Percentiles rank a stretch among this genome's conserved stretches.
Conservation (phyloP, 208 protist species). For the Leishmania mexicana region DNA sequence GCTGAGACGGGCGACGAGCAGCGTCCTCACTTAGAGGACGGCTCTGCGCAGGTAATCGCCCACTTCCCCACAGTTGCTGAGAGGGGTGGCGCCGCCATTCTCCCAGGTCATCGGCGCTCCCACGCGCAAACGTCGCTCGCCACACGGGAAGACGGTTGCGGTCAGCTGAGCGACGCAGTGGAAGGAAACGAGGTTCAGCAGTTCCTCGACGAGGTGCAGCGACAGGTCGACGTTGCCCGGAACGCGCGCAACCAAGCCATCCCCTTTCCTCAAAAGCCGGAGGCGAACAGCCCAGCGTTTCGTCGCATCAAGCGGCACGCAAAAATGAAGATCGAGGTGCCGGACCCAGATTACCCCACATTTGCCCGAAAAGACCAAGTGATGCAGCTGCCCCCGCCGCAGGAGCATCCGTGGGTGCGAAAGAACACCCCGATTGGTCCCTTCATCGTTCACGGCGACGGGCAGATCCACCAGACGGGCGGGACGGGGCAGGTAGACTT, state of each 20-base stretch:
- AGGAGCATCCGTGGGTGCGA: slow-evolving; percentile 75
- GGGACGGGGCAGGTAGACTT: slow-evolving; percentile 89
- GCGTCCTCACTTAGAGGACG: background rate
- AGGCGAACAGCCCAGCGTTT: slow-evolving; percentile 61
- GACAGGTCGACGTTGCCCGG: slow-evolving; percentile 43
- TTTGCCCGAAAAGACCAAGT: slow-evolving; percentile 63
- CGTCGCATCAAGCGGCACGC: slow-evolving; percentile 69
- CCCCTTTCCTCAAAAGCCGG: slow-evolving; percentile 65
- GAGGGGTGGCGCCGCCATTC: background rate
- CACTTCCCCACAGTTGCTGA: background rate
- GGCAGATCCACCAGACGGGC: slow-evolving; percentile 61
- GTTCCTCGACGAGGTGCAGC: slow-evolving; percentile 66
- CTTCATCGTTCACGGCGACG: slow-evolving; percentile 84
- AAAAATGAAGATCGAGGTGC: slow-evolving; percentile 47
- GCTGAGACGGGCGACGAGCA: background rate
- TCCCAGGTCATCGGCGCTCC: background rate
- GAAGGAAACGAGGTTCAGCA: slow-evolving; percentile 52
- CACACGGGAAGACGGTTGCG: background rate
- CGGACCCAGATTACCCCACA: slow-evolving; percentile 54
- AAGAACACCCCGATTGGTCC: slow-evolving; percentile 71
- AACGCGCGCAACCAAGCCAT: slow-evolving; percentile 61
- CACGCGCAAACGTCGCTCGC: background rate
- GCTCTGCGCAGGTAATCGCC: background rate
- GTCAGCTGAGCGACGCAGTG: background rate
- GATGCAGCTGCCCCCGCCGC: slow-evolving; percentile 53